Conservation (phyloP, 2,329 filamentous ascomycete species). For the Exophiala sp. region DNA sequence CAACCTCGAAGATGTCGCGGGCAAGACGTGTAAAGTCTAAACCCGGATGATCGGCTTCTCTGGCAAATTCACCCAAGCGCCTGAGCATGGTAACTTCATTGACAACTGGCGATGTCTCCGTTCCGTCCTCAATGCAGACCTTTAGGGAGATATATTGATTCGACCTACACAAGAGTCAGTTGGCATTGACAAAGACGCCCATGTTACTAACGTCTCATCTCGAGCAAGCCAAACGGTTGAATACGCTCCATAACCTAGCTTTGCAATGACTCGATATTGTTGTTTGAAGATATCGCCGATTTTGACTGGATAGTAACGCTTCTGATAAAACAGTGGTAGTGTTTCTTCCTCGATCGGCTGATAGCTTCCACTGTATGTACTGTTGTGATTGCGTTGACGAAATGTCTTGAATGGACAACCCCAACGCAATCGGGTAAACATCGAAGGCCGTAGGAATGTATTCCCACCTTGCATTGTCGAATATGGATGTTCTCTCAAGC, state of each 20-base stretch:
- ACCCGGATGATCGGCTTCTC: conserved; percentile 17
- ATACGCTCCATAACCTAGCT: conserved; percentile 33
- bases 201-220: conserved; percentile 23
- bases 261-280: conserved; percentile 35
- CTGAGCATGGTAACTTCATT: conserved; percentile 29
- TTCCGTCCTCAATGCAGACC: conserved; percentile 23
- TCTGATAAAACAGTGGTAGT: conserved; percentile 21
- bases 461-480: too few species aligned
- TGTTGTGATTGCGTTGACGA: conserved; percentile 1
- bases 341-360: conserved; percentile 16
- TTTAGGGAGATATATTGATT: conserved; percentile 27
- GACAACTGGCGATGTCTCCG: conserved; percentile 18
- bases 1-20: conserved; percentile 28
- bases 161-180: conserved; percentile 7
- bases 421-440: conserved; percentile 2
- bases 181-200: conserved; percentile 4
- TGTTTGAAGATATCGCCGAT: conserved; percentile 27
- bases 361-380: not conserved
- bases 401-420: not conserved
- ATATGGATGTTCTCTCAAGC: too few species aligned
- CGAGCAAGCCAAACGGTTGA: conserved; percentile 37
- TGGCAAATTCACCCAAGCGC: conserved; percentile 19
- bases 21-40: conserved; percentile 28
- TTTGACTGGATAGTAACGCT: conserved; percentile 27
- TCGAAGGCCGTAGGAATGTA: not conserved